Evolutionary conservation across 768 basidiomycete species (phyloP).

Genomic region (Mycena floridula): DNA sequence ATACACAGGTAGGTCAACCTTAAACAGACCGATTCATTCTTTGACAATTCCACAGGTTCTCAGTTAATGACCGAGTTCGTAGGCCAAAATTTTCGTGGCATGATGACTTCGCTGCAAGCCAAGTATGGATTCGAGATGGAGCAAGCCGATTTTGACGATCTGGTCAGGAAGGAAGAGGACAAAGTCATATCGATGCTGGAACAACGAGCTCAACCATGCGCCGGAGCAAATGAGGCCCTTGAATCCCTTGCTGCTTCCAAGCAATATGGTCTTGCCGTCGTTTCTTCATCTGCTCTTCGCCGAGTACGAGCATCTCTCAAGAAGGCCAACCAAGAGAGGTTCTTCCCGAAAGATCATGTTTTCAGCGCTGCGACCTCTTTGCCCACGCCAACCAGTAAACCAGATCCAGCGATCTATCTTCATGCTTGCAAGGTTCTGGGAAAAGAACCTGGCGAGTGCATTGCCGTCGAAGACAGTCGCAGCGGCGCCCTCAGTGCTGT

Average conservation of each 20-base stretch:
- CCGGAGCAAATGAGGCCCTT: conserved; percentile 10
- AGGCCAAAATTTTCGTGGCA: conserved; percentile 18
- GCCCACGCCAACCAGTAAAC: conserved; percentile 17
- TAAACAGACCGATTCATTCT: too few species aligned
- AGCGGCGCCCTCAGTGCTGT: conserved; percentile 15
- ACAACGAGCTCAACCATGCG: conserved; percentile 31
- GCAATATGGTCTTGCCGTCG: conserved; percentile 15
- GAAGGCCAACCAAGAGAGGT: conserved; percentile 14
- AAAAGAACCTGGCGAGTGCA: conserved; percentile 11
- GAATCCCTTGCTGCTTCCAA: conserved; percentile 6
- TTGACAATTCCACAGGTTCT: too few species aligned
- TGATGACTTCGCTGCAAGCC: conserved; percentile 14
- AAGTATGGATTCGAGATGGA: conserved; percentile 12
- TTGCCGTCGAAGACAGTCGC: conserved; percentile 19
- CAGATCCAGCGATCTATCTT: conserved; percentile 19
- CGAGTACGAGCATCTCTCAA: conserved; percentile 16
- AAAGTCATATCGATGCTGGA: conserved; percentile 56
- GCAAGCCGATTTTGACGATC: conserved; percentile 9
- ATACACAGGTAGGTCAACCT: conserved; percentile 19
- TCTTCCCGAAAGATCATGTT: conserved; percentile 12
- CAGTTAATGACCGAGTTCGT: conserved; percentile 16
- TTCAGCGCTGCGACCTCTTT: conserved; percentile 20
- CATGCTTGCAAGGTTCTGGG: conserved; percentile 16
- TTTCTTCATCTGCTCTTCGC: conserved; percentile 16
- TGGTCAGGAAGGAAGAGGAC: conserved; percentile 26